Conservation (phyloP, 2,329 filamentous ascomycete species). For the Colletotrichum falcatum region DNA sequence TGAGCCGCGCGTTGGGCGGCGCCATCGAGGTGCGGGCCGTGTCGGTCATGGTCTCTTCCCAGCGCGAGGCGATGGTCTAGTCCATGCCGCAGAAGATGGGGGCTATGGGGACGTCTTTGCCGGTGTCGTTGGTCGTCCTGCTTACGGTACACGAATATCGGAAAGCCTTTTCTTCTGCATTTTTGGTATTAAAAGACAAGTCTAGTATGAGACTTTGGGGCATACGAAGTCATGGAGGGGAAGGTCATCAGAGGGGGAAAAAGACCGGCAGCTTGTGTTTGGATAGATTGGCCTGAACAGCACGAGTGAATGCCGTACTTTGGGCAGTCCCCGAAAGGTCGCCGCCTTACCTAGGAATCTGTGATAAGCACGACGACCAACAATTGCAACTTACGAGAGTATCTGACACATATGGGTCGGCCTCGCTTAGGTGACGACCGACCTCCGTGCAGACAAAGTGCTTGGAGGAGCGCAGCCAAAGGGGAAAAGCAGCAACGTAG, state of each 20-base stretch:
- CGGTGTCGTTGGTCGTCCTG: background rate
- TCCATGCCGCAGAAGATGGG: background rate
- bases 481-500: background rate
- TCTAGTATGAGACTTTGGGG: too few relatives aligned
- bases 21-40: constrained; percentile 41
- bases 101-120: background rate
- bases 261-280: background rate
- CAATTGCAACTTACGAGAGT: too few relatives aligned
- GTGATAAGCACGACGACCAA: background rate
- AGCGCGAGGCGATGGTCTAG: background rate
- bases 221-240: too few relatives aligned
- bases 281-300: background rate
- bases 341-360: background rate
- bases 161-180: too few relatives aligned
- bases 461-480: background rate
- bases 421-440: background rate
- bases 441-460: background rate
- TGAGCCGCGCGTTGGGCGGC: constrained; percentile 42
- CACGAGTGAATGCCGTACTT: background rate
- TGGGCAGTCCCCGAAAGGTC: background rate
- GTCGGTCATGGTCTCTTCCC: background rate
- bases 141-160: background rate
- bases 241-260: background rate
- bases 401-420: background rate
- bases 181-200: too few relatives aligned